phyloP scores from a whole-genome alignment of 1,139 yeast species.

The Candida albicans region DNA sequence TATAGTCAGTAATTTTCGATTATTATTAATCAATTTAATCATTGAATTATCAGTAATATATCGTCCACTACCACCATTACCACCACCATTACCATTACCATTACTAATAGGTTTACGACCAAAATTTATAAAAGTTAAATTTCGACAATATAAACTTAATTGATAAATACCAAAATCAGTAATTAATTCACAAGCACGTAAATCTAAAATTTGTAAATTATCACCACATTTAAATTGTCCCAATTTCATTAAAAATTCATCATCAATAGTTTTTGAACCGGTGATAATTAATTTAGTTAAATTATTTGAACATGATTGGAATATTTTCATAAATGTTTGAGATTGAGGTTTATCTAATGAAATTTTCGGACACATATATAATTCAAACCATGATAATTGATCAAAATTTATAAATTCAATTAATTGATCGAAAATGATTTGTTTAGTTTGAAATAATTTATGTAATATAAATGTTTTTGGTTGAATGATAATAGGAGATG shows the following conservation, averaged over 20 bases:
- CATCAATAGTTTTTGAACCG: slow-evolving; percentile 69
- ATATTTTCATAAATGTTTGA: slow-evolving; percentile 52
- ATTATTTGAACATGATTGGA: slow-evolving; percentile 30
- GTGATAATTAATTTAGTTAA: slow-evolving; percentile 67
- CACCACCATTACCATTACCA: no score
- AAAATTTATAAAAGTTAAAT: no score
- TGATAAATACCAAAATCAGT: no score
- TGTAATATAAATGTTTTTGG: slow-evolving; percentile 38
- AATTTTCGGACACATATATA: slow-evolving; percentile 78
- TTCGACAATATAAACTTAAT: no score
- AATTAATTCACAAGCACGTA: slow-evolving; percentile 64
- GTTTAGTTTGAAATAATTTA: slow-evolving; percentile 36
- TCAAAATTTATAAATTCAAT: slow-evolving; percentile 38
- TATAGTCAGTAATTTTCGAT: slow-evolving; percentile 60
- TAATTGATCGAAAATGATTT: slow-evolving; percentile 25
- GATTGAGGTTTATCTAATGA: background rate
- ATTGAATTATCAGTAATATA: slow-evolving; percentile 72
- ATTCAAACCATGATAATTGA: slow-evolving; percentile 65
- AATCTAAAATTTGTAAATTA: slow-evolving; percentile 64
- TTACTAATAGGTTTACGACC: no score
- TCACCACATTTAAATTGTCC: no score
- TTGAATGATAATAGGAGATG: slow-evolving; percentile 14
- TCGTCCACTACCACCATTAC: slow-evolving; percentile 56
- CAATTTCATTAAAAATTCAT: slow-evolving; percentile 53
- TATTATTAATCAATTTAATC: slow-evolving; percentile 53